Base-by-base conservation (phyloP, 306 rosid species). In the Vachellia collinsii region DNA sequence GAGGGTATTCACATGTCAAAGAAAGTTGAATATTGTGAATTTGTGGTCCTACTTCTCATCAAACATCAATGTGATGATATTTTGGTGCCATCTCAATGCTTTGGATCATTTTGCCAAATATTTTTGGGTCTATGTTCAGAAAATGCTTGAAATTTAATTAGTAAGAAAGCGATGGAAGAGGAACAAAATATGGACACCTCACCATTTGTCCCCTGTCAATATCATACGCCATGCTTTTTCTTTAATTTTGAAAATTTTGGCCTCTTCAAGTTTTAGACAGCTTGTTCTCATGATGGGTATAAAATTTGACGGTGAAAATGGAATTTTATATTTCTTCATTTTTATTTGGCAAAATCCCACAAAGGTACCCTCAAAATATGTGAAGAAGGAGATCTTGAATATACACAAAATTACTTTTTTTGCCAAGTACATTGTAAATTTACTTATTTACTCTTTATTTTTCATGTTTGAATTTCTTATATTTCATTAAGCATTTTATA, bases 41-140 rank as follows among this genome's bases (percentile, higher is more conserved):
- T 17, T 14, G 83, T 85, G 89, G 87, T 88, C 92, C 92, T 67
- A 29, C 54, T 73, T 76, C 64, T 72, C 3, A 70, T 61, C 37
- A 23, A 37, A 6, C 5, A 63, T 70, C 19, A 37, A 19, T 12
- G 84, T 82, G 79, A 61, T 51, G 75, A 56, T 64, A 20, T 41
- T 73, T 77, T 82, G 71, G 80, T 82, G 80, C 61, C 63, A 74
- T 86, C 43, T 74, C 63, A 81, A 66, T 34, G 23, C 47, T 23
- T 59, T 8, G 37, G 37, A n/a, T 41, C 42, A 71, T 56, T 64
- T 64, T 54, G 69, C 39, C 51, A 41, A 41, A 34, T 61, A 44
- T 51, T 44, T 46, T 63, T 67, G 41, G 0, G 36, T 41, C 13
- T 53, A 47, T 25, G 19, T 80, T 44, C 71, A 73, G 39, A 12